Conservation (phyloP, 345 rosid species). For the Lepidium aucheri region DNA sequence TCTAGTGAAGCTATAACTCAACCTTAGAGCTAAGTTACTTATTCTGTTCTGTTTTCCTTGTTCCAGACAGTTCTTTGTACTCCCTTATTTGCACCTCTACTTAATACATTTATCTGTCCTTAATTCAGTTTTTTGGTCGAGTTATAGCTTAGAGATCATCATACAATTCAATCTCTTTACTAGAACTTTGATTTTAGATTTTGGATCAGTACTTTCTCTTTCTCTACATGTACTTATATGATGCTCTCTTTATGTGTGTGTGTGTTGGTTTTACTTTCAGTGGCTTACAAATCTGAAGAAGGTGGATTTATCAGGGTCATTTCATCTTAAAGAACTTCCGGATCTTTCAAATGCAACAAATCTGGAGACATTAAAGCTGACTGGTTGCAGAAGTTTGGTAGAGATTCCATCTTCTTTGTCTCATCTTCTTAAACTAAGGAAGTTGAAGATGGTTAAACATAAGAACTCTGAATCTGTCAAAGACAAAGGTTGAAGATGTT, state of each 20-base stretch:
- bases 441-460: neutral
- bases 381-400: neutral
- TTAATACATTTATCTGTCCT: too few species aligned
- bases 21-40: too few species aligned
- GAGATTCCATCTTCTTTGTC: neutral
- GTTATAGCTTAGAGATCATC: too few species aligned
- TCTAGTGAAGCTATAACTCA: too few species aligned
- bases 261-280: neutral
- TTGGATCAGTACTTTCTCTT: neutral
- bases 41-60: too few species aligned
- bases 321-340: neutral
- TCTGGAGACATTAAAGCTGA: neutral
- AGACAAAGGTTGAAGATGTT: neutral
- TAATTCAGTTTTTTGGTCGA: too few species aligned
- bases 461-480: neutral
- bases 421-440: neutral
- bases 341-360: conserved; percentile 8
- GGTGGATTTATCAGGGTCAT: neutral
- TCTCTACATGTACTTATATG: neutral
- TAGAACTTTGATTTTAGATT: too few species aligned
- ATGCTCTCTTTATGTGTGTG: too few species aligned
- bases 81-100: too few species aligned
- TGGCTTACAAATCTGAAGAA: neutral
- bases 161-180: too few species aligned
- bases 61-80: too few species aligned